A percentile compares a stretch with the other conserved stretches of the same genome.
phyloP scores from a whole-genome alignment of 176 grass and related monocot genomes.

The Leersia perrieri region DNA sequence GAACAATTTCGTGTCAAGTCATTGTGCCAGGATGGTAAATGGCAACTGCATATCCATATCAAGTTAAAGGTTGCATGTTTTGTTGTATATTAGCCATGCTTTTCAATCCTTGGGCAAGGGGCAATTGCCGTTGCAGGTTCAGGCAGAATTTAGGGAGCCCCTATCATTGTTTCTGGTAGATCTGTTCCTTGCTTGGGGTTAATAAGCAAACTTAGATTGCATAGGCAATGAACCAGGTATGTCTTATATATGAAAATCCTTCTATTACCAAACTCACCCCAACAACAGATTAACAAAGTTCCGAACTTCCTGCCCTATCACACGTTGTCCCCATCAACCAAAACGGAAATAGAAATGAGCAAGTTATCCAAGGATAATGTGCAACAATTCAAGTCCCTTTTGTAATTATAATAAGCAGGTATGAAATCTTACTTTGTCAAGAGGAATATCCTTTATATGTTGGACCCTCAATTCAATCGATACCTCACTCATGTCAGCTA shows the following conservation, averaged over 20 bases:
- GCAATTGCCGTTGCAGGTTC: background rate
- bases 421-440: slow-evolving; percentile 77
- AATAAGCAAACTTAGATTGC: background rate
- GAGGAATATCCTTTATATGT: slow-evolving; percentile 73
- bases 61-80: background rate
- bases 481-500: slow-evolving; percentile 78
- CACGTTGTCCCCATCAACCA: background rate
- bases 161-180: background rate
- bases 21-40: slow-evolving; percentile 2
- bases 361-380: background rate
- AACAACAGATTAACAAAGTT: slow-evolving; percentile 14
- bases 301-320: background rate
- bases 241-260: background rate
- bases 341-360: background rate
- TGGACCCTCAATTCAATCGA: slow-evolving; percentile 80
- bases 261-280: background rate
- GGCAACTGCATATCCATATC: background rate
- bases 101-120: background rate
- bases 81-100: background rate
- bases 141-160: background rate
- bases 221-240: background rate
- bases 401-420: slow-evolving; percentile 22
- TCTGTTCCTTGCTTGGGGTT: background rate
- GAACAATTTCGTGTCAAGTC: background rate
- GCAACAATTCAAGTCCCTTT: background rate